Percentiles rank a stretch among this genome's conserved stretches.
phyloP scores from a whole-genome alignment of 305 asterid genomes.

The Fraxinus platypoda region DNA sequence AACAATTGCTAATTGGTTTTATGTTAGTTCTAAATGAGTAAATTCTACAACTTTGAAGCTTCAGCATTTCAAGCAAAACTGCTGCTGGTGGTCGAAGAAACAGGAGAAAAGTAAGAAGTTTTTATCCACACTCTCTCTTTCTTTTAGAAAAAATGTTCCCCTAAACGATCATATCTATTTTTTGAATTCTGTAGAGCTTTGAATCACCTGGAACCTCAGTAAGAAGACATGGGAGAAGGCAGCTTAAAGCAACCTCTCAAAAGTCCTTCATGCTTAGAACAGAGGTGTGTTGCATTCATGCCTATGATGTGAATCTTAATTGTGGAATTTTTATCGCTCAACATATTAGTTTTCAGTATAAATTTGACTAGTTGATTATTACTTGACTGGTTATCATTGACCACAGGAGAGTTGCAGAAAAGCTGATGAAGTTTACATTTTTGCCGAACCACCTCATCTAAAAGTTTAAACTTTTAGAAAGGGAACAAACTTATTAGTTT shows the following conservation, averaged over 20 bases:
- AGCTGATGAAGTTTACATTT: background rate
- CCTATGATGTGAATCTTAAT: constrained; percentile 12
- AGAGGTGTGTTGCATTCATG: constrained; percentile 47
- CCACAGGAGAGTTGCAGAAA: background rate
- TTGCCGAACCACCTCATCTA: background rate
- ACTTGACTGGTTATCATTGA: background rate
- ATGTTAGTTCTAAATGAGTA: constrained; percentile 26
- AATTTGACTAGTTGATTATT: background rate
- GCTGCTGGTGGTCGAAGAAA: constrained; percentile 48
- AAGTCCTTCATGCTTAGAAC: constrained; percentile 69
- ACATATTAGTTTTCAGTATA: background rate
- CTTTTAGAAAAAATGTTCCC: background rate
- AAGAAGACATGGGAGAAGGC: constrained; percentile 50
- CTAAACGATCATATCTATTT: constrained; percentile 23
- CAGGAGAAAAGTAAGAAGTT: constrained; percentile 61
- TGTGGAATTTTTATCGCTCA: background rate
- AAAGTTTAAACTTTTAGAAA: background rate
- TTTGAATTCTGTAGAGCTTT: constrained; percentile 51
- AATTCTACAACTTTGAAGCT: constrained; percentile 28
- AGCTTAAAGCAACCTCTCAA: constrained; percentile 46
- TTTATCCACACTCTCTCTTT: constrained; percentile 7
- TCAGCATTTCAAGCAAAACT: constrained; percentile 48
- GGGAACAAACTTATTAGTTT: background rate
- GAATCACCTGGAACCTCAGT: constrained; percentile 53
- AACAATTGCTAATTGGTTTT: constrained; percentile 4